These are phyloP conservation scores for Penicillium desertorum DNA, from an alignment of 495 filamentous ascomycete genomes.

Conservation along the genomic window DNA sequence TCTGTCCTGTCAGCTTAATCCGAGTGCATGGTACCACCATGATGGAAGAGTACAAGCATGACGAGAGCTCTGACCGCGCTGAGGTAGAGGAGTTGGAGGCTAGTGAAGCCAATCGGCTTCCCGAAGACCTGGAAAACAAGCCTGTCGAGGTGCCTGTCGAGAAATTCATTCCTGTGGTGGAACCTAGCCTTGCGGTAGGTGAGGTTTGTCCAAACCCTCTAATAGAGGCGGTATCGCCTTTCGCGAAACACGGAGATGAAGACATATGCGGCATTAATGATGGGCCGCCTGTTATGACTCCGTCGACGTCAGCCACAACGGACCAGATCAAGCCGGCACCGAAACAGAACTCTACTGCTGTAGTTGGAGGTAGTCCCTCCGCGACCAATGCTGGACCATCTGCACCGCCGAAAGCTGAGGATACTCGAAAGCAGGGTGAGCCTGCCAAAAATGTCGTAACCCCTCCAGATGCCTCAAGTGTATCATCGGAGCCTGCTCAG, in stretches of 20 bases:
- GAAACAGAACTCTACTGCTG: conserved; percentile 14
- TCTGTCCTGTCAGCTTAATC: conserved; percentile 87
- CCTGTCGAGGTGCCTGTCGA: conserved; percentile 6
- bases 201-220: conserved; percentile 22
- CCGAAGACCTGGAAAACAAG: conserved; percentile 10
- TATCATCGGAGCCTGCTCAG: conserved; percentile 22
- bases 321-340: conserved; percentile 11
- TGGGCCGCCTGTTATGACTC: conserved; percentile 8
- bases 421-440: conserved; percentile 26
- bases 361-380: conserved; percentile 8
- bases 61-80: conserved; percentile 61
- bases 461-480: conserved; percentile 23
- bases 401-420: conserved; percentile 17
- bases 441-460: conserved; percentile 17
- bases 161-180: conserved; percentile 2
- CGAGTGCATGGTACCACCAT: conserved; percentile 94
- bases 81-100: conserved; percentile 52
- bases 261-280: conserved; percentile 26
- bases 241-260: conserved; percentile 11
- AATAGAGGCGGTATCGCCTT: conserved; percentile 18
- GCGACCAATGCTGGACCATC: conserved; percentile 12
- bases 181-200: conserved; percentile 1
- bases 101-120: conserved; percentile 40
- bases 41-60: conserved; percentile 85
- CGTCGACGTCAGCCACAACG: conserved; percentile 12